These are phyloP conservation scores for Diplodia scrobiculata DNA, from an alignment of 2,329 filamentous ascomycete genomes.

Conservation along the genomic window DNA sequence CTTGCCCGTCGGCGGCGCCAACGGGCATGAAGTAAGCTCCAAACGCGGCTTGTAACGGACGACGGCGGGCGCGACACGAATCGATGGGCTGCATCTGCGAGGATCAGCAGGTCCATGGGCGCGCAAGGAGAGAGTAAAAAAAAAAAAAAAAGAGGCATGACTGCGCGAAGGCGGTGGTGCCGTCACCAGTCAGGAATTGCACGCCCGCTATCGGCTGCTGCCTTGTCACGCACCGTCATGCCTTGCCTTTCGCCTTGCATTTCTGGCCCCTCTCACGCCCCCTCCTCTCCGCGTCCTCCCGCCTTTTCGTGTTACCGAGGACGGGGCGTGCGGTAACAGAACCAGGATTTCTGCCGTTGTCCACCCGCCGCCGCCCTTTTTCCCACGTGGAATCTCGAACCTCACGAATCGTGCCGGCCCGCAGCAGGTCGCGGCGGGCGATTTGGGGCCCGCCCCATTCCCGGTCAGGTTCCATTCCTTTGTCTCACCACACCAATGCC, in stretches of 20 bases:
- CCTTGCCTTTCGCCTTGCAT: constrained; percentile 3
- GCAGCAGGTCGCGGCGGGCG: constrained; percentile 22
- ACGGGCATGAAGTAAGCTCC: constrained; percentile 11
- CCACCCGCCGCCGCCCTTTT: constrained; percentile 23
- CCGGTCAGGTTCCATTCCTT: constrained; percentile 17
- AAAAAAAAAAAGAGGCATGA: not conserved
- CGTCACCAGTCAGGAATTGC: not conserved
- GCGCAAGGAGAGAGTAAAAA: constrained; percentile 2
- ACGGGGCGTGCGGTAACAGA: constrained; percentile 19
- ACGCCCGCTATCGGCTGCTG: constrained; percentile 4
- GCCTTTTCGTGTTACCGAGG: constrained; percentile 22
- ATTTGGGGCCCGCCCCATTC: constrained; percentile 6
- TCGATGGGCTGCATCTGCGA: not conserved
- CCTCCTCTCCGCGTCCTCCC: constrained; percentile 18
- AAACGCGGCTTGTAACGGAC: constrained; percentile 7
- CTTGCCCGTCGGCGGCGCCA: not conserved
- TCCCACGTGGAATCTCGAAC: constrained; percentile 29
- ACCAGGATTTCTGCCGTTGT: constrained; percentile 18
- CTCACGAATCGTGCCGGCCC: constrained; percentile 23
- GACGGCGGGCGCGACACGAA: constrained; percentile 19
- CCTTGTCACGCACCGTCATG: constrained; percentile 7
- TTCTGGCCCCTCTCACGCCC: not conserved
- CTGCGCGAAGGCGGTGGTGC: not conserved
- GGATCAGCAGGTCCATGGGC: not conserved
- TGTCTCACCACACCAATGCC: constrained; percentile 8